These are phyloP conservation scores for Claviceps sp. DNA, from an alignment of 2,329 filamentous ascomycete genomes.

Conservation along the genomic window DNA sequence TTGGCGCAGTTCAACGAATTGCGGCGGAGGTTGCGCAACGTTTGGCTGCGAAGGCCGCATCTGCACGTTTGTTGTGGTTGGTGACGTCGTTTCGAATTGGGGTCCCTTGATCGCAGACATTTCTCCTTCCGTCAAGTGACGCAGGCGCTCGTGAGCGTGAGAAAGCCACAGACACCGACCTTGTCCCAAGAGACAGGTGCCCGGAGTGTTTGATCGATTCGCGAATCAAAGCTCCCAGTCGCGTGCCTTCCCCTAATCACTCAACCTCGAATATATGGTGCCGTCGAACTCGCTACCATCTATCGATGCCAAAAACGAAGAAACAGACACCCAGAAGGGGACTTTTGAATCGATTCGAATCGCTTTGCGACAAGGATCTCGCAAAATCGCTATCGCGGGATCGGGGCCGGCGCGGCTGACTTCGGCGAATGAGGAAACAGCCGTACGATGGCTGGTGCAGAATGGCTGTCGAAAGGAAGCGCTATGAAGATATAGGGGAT, in stretches of 20 bases:
- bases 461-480: neutral
- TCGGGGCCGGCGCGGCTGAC: neutral
- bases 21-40: conserved; percentile 10
- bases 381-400: neutral
- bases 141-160: neutral
- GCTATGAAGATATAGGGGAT: neutral
- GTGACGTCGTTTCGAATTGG: conserved; percentile 6
- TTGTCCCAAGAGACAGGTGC: neutral
- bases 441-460: neutral
- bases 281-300: conserved; percentile 10
- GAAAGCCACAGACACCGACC: neutral
- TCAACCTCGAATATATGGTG: conserved; percentile 8
- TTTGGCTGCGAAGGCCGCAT: conserved; percentile 15
- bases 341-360: neutral
- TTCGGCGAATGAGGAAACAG: neutral
- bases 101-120: conserved; percentile 20
- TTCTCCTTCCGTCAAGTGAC: conserved; percentile 7
- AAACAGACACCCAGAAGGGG: neutral
- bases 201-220: neutral
- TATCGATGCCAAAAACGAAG: conserved; percentile 3
- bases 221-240: conserved; percentile 6
- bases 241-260: conserved; percentile 10
- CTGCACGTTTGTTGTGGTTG: conserved; percentile 3
- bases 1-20: conserved; percentile 25
- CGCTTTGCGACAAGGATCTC: neutral